Evolutionary conservation across 2,329 filamentous ascomycete genomes (phyloP), one percentile per base, ranked within the genome.

Genomic region (Penicillium sclerotigenum): DNA sequence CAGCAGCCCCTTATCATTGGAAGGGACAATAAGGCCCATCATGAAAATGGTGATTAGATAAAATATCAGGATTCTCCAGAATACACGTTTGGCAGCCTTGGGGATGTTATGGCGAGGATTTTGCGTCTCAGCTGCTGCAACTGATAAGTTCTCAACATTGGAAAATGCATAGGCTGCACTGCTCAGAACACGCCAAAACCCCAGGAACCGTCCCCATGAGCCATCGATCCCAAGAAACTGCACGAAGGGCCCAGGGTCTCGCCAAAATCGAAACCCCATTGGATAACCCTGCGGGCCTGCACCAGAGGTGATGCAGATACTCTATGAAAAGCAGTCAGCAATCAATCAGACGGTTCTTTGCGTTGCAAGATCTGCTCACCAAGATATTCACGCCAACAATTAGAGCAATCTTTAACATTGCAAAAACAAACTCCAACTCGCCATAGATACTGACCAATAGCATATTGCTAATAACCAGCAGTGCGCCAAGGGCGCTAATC

Each of bases 361-460:
- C 22, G 31, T 20, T 2, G 36, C 4, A 13, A 18, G 11, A 51
- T 6, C 5, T 34, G 16, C 28, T 43, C 9, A 82, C 82, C 59
- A 86, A 79, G 52, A 86, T 78, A 63, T 85, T 83, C 56, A 88
- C 74, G 50, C 82, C 81, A 57, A 87, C 68, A 41, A 87, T 80
- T 33, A 87, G 75, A 16, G 82, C 68, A 57, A 87, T 81, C 68
- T 86, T 83, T 59, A 84, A 72, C 20, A 79, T 64, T 2, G 79
- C 77, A 58, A 81, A 81, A n/a, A 72, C 69, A 59, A 80, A 81
- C 63, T 81, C 79, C 48, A 85, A 74, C 69, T 85, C 81, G 5
- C 73, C 73, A 52, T 75, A 75, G 3, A 75, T 60, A 3, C 69
- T 60, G 42, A 75, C 38, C 38, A 51, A 24, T 9, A 51, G 16